These are phyloP conservation scores for Vitis labrusca DNA, from an alignment of 164 flowering plant genomes.

Conservation along the genomic window DNA sequence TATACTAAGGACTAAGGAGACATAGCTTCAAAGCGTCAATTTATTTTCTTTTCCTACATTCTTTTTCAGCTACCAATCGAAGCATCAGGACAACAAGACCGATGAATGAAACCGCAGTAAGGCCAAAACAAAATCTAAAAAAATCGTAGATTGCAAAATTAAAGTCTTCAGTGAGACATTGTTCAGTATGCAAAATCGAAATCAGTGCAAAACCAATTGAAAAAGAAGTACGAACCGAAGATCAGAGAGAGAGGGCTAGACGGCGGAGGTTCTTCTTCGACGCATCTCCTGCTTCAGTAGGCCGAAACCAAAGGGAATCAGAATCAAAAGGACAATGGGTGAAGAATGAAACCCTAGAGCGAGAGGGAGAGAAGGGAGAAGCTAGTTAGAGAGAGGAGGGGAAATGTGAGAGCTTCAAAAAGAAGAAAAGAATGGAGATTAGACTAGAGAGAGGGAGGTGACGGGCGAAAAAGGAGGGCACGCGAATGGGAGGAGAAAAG, in stretches of 20 bases:
- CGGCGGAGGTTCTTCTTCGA: constrained; percentile 14
- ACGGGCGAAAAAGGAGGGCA: constrained; percentile 44
- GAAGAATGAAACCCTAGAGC: constrained; percentile 7
- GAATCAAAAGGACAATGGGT: constrained; percentile 1
- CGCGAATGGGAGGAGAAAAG: constrained; percentile 32
- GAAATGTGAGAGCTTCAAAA: too few relatives aligned
- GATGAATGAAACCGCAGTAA: too few relatives aligned
- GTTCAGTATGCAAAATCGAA: too few relatives aligned
- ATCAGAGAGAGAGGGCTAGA: neutral
- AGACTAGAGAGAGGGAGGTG: constrained; percentile 18
- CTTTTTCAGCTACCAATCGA: too few relatives aligned
- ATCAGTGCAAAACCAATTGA: too few relatives aligned
- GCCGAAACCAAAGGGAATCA: neutral
- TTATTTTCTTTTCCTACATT: too few relatives aligned
- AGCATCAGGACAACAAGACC: too few relatives aligned
- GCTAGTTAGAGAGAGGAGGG: neutral
- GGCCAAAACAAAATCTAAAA: too few relatives aligned
- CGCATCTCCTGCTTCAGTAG: constrained; percentile 22
- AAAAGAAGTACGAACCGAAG: neutral
- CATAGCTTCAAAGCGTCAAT: too few relatives aligned
- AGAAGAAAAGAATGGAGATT: neutral
- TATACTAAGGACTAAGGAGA: too few relatives aligned
- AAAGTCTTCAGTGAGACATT: too few relatives aligned
- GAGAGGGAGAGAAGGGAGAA: neutral
- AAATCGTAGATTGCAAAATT: too few relatives aligned